These are phyloP conservation scores for Microbotryum silenes-acaulis DNA, from an alignment of 1,284 basidiomycete species.

Conservation along the genomic window DNA sequence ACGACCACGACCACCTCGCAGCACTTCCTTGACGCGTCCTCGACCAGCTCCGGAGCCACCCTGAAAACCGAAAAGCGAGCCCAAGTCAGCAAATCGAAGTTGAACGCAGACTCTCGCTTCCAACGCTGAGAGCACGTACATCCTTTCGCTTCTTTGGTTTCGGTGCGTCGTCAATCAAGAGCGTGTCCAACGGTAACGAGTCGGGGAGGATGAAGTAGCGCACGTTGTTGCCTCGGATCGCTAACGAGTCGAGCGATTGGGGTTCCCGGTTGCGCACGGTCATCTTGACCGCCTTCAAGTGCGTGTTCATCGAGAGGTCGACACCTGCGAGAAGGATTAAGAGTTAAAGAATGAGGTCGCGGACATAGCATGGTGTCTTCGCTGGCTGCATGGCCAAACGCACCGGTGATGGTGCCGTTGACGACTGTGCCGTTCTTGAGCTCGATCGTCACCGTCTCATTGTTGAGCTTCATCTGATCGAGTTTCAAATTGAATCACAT, in stretches of 20 bases:
- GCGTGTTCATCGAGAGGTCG: conserved; percentile 40
- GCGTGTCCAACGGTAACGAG: conserved; percentile 88
- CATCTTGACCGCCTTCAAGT: conserved; percentile 69
- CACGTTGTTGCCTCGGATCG: conserved; percentile 67
- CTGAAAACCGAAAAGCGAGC: background rate
- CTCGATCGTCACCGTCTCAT: conserved; percentile 97
- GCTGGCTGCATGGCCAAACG: conserved; percentile 32
- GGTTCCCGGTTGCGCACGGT: conserved; percentile 80
- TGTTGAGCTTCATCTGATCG: conserved; percentile 88
- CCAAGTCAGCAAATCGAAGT: too few species aligned
- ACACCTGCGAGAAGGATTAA: conserved; percentile 29
- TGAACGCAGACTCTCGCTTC: too few species aligned
- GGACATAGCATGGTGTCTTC: background rate
- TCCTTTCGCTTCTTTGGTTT: conserved; percentile 84
- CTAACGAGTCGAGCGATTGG: conserved; percentile 71
- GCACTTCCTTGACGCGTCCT: conserved; percentile 1
- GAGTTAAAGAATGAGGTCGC: background rate
- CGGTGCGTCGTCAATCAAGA: conserved; percentile 94
- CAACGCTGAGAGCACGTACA: conserved; percentile 44
- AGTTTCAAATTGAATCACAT: too few species aligned
- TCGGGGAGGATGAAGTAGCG: conserved; percentile 92
- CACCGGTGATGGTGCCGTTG: conserved; percentile 94
- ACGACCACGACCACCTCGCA: conserved; percentile 14
- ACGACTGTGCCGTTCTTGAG: conserved; percentile 95
- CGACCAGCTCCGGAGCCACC: conserved; percentile 4